Evolutionary conservation across 2,329 filamentous ascomycete species (phyloP).

Genomic region (Penicillium olsonii): DNA sequence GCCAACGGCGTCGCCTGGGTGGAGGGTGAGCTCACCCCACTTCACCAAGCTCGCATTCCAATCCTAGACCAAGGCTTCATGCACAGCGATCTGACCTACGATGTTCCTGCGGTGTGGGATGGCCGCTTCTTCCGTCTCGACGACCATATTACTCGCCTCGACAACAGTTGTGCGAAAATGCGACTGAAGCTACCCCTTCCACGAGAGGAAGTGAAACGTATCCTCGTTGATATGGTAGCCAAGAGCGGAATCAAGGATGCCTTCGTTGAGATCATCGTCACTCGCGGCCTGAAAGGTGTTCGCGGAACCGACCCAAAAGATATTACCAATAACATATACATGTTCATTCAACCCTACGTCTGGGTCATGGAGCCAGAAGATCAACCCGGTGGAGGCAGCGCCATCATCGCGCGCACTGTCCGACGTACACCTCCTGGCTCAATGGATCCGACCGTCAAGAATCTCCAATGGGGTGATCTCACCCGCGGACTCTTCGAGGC

Average conservation of each 20-base stretch:
- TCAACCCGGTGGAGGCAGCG: constrained; percentile 44
- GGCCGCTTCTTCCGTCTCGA: constrained; percentile 55
- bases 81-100: constrained; percentile 56
- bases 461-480: constrained; percentile 55
- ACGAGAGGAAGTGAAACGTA: constrained; percentile 41
- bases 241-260: constrained; percentile 52
- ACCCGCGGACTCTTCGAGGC: constrained; percentile 51
- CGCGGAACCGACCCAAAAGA: constrained; percentile 39
- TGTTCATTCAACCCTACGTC: constrained; percentile 52
- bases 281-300: constrained; percentile 49
- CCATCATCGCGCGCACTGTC: constrained; percentile 51
- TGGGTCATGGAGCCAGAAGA: constrained; percentile 53
- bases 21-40: constrained; percentile 45
- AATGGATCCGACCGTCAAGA: constrained; percentile 56
- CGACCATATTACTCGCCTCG: constrained; percentile 50
- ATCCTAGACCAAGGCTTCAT: constrained; percentile 55
- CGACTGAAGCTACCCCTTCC: constrained; percentile 48
- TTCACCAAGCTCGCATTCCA: constrained; percentile 53
- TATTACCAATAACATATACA: constrained; percentile 47
- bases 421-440: constrained; percentile 47
- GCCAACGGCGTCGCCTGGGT: constrained; percentile 53
- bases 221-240: constrained; percentile 48
- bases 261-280: constrained; percentile 55
- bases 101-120: constrained; percentile 56
- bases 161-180: constrained; percentile 49